phyloP scores from a whole-genome alignment of 345 rosid genomes.

The Fremontodendron californicum region DNA sequence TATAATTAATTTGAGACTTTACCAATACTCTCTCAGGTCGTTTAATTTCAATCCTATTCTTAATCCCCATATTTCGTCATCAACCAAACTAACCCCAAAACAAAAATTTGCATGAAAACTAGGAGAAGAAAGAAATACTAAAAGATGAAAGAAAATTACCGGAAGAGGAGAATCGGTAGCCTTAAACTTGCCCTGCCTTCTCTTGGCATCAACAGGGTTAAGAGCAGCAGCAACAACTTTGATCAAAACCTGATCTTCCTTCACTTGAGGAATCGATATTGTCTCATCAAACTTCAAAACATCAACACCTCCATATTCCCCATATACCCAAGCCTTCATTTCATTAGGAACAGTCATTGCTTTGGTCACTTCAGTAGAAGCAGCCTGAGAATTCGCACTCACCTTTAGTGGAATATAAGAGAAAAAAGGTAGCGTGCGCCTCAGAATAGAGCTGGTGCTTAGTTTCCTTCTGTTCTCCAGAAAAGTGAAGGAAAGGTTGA shows the following conservation, averaged over 20 bases:
- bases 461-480: constrained; percentile 6
- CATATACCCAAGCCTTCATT: constrained; percentile 86
- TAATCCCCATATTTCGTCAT: too few relatives aligned
- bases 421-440: constrained; percentile 9
- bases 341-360: constrained; percentile 40
- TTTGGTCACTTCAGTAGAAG: constrained; percentile 31
- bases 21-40: not conserved
- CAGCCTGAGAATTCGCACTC: constrained; percentile 52
- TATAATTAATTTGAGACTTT: not conserved
- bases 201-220: constrained; percentile 82
- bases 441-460: not conserved
- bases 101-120: not conserved
- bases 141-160: constrained; percentile 31
- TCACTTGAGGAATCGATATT: constrained; percentile 65
- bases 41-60: not conserved
- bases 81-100: too few relatives aligned
- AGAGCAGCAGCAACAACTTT: constrained; percentile 86
- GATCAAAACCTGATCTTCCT: constrained; percentile 76
- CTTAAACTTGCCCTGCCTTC: constrained; percentile 91
- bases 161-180: constrained; percentile 92
- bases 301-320: constrained; percentile 74
- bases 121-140: not conserved
- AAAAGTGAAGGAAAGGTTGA: constrained; percentile 24
- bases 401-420: constrained; percentile 33
- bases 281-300: constrained; percentile 68